phyloP scores from a whole-genome alignment of 208 protist genomes.

The Acanthamoeba lenticulata region DNA sequence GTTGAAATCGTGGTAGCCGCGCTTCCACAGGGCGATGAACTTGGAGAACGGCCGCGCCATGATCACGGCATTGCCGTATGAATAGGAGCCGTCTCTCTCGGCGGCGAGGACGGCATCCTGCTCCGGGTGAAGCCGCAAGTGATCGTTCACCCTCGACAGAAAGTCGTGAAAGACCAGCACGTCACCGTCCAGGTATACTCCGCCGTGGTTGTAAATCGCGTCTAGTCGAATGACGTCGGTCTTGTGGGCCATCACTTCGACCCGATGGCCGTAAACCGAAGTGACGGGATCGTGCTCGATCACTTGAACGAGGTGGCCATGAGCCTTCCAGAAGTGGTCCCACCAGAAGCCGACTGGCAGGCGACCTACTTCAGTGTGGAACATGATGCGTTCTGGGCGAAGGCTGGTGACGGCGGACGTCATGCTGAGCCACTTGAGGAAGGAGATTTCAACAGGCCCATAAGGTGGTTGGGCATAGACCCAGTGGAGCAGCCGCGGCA shows the following conservation, averaged over 20 bases:
- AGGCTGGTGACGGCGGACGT: background rate
- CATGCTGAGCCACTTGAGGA: background rate
- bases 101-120: background rate
- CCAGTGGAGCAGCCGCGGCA: background rate
- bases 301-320: background rate
- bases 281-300: background rate
- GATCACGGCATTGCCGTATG: background rate
- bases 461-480: background rate
- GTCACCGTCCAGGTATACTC: background rate
- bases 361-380: background rate
- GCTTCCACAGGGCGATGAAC: background rate
- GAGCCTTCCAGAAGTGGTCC: background rate
- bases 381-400: background rate
- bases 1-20: background rate
- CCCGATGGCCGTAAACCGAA: background rate
- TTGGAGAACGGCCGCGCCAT: background rate
- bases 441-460: background rate
- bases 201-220: background rate
- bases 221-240: background rate
- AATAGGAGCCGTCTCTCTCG: background rate
- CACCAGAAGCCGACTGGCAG: background rate
- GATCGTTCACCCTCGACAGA: background rate
- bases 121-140: background rate
- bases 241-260: background rate
- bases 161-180: background rate